Percentiles rank a stretch among this genome's conserved stretches.
These are phyloP conservation scores for Ceriops tagal DNA, from an alignment of 345 rosid species.

Conservation along the genomic window DNA sequence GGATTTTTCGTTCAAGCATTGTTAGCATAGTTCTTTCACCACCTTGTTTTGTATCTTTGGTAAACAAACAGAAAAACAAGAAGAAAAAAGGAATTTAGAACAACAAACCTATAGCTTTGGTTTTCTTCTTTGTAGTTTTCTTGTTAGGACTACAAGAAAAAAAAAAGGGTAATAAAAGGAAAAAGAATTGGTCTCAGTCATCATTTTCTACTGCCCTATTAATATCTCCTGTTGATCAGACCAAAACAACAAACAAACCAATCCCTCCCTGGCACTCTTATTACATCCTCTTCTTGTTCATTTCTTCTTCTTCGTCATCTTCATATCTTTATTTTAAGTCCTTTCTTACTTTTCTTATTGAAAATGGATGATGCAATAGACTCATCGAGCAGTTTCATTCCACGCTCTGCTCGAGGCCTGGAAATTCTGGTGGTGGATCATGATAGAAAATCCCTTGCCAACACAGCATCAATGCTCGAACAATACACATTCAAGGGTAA, in stretches of 20 bases:
- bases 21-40: neutral
- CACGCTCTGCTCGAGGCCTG: constrained; percentile 28
- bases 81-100: no score
- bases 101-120: no score
- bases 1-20: neutral
- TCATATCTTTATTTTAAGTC: neutral
- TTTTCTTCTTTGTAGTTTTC: no score
- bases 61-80: neutral
- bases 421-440: constrained; percentile 38
- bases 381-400: constrained; percentile 10
- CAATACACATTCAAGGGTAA: constrained; percentile 37
- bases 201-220: no score
- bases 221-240: no score
- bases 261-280: no score
- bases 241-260: no score
- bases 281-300: no score
- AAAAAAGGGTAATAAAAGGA: no score
- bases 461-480: constrained; percentile 34
- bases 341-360: neutral
- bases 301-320: no score
- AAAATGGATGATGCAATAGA: constrained; percentile 7
- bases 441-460: constrained; percentile 34
- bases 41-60: neutral
- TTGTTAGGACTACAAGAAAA: no score
- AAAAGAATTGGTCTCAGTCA: no score